These are phyloP conservation scores for Stevia rebaudiana DNA, from an alignment of 140 eudicot species.

Conservation along the genomic window DNA sequence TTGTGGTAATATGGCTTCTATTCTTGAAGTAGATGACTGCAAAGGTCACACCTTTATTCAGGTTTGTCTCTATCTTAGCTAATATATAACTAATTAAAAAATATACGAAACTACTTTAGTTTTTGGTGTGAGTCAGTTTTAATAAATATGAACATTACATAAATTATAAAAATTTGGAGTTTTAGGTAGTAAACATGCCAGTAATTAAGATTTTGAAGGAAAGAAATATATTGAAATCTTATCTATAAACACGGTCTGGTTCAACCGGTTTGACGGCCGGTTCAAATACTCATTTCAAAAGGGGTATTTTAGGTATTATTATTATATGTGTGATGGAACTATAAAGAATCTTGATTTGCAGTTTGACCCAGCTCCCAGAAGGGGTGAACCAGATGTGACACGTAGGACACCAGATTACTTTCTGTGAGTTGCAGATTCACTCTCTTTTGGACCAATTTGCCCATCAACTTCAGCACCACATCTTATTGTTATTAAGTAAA, in stretches of 20 bases:
- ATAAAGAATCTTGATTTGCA: neutral
- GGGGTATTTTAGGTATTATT: neutral
- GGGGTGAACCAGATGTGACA: constrained; percentile 1
- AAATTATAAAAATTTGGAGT: too few relatives aligned
- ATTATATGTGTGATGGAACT: neutral
- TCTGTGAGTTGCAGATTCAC: neutral
- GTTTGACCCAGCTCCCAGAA: constrained; percentile 4
- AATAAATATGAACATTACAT: too few relatives aligned
- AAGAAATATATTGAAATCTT: too few relatives aligned
- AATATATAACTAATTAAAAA: too few relatives aligned
- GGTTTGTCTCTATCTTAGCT: neutral
- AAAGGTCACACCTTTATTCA: constrained; percentile 4
- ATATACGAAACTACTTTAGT: too few relatives aligned
- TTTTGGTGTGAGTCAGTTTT: too few relatives aligned
- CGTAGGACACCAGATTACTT: constrained; percentile 1
- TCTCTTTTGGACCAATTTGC: neutral
- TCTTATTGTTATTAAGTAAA: neutral
- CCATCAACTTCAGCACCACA: neutral
- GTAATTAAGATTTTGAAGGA: too few relatives aligned
- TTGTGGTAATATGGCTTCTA: constrained; percentile 9
- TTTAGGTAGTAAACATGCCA: too few relatives aligned
- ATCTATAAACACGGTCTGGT: too few relatives aligned
- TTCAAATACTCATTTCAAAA: neutral
- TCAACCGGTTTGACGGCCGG: too few relatives aligned
- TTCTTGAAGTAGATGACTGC: constrained; percentile 10